Percentiles rank a stretch among this genome's conserved stretches.
Conservation (phyloP, 2,329 filamentous ascomycete genomes). For the Sporothrix pseudoabietina region DNA sequence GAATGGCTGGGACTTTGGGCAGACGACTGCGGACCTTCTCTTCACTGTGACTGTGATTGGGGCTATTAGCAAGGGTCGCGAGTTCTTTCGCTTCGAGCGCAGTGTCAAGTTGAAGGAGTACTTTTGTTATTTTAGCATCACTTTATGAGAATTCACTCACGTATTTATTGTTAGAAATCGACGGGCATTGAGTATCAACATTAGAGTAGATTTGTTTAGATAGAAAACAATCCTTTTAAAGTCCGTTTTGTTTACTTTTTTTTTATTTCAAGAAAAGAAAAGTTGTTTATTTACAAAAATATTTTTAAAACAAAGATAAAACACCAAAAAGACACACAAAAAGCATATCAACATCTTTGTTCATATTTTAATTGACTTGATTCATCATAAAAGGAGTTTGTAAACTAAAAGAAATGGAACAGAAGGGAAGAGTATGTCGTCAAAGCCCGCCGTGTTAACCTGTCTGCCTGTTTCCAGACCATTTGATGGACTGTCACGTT, state of each 20-base stretch:
- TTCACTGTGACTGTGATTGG: background rate
- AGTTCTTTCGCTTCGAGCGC: background rate
- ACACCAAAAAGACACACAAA: too few relatives aligned
- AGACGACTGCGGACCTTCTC: background rate
- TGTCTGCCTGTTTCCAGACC: background rate
- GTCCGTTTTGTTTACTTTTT: too few relatives aligned
- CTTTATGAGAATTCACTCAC: too few relatives aligned
- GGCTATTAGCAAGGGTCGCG: background rate
- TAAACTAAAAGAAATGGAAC: background rate
- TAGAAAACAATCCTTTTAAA: too few relatives aligned
- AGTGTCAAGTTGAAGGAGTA: background rate
- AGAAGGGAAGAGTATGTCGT: background rate
- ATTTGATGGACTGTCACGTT: background rate
- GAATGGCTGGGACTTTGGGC: slow-evolving; percentile 9
- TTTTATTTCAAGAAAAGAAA: too few relatives aligned
- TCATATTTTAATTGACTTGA: background rate
- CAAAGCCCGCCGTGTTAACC: background rate
- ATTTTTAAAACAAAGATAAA: too few relatives aligned
- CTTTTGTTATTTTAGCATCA: too few relatives aligned
- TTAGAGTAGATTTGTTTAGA: background rate
- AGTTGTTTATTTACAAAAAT: too few relatives aligned
- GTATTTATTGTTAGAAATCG: background rate
- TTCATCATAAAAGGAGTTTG: background rate
- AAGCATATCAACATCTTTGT: too few relatives aligned
- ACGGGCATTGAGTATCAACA: background rate